Base-by-base conservation (phyloP, 1,284 basidiomycete genomes). In the Phenoliferia sp. region DNA sequence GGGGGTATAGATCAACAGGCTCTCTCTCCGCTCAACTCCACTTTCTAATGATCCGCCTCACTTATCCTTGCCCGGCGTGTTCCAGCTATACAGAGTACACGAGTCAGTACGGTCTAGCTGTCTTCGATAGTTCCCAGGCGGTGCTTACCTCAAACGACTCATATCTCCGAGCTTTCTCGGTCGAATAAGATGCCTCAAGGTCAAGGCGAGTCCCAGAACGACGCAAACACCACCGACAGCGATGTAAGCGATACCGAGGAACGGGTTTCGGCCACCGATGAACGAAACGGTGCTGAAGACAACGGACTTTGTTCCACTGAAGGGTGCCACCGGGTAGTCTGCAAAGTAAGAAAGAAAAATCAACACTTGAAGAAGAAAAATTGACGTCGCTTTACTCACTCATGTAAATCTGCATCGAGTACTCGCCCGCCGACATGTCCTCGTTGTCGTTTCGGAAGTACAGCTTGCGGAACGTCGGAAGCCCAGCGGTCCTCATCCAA, bases 401-500 rank as follows among this genome's bases (percentile, higher is more conserved):
- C 81, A 95, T 85, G 73, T 87, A 85, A 69, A 94, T 86, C 48
- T 83, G 81, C 62, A 98, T 84, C 72, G 85, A 81, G 79, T 99
- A 99, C 48, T 81, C 83, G 6, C 94, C 96, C 59, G 86, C 83
- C 15, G 77, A 74, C 84, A 99, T 87, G 50, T 82, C 82, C 35
- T 88, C 83, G 34, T 85, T 79, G 77, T 98, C 95, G 79, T 98
- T 98, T 68, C 96, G 84, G 97, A 1, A 93, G 79, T 90, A 98
- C 28, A 98, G 82, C 81, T 98, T 98, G 55, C 92, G 88, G 81
- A 99, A 99, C 1, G 94, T 97, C 0, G 96, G 95, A 64, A 99
- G 81, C 29, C 94, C 95, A 1, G 96, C 92, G 2, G 93, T 95
- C 69, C 95, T 87, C 96, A 99, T 99, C 96, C 96, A 99, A 75